Percentiles rank a stretch among this genome's conserved stretches.
These are phyloP conservation scores for Ceriops tagal DNA, from an alignment of 345 rosid species.

Conservation along the genomic window DNA sequence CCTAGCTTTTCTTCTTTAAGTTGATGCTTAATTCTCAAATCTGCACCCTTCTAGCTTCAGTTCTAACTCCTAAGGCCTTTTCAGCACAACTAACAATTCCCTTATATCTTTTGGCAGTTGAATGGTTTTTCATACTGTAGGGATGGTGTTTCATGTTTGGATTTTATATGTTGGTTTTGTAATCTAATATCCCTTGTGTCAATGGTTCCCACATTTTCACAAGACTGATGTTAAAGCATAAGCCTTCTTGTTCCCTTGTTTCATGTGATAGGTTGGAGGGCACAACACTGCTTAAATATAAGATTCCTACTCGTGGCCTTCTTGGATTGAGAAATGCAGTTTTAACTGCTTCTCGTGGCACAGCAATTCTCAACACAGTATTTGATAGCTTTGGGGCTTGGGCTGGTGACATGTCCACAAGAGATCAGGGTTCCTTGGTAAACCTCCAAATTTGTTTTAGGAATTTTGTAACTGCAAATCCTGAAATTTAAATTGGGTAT, in stretches of 20 bases:
- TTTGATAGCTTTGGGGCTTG: constrained; percentile 88
- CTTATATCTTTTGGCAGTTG: no score
- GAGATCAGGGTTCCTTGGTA: constrained; percentile 96
- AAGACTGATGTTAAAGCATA: background rate
- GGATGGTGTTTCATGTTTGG: background rate
- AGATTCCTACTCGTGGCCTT: constrained; percentile 97
- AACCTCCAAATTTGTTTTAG: constrained; percentile 22
- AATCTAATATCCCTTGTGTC: background rate
- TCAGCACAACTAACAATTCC: no score
- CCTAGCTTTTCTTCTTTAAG: no score
- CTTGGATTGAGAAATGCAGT: constrained; percentile 95
- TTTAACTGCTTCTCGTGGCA: constrained; percentile 95
- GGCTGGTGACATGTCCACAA: constrained; percentile 85
- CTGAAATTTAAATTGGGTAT: background rate
- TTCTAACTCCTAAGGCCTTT: no score
- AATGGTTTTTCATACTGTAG: no score
- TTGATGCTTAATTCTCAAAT: no score
- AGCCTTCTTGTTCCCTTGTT: constrained; percentile 4
- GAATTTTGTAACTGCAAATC: background rate
- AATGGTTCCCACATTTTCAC: background rate
- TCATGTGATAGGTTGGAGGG: constrained; percentile 66
- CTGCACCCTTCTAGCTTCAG: no score
- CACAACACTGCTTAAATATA: constrained; percentile 70
- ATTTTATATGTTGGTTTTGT: background rate
- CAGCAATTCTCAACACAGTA: constrained; percentile 85